phyloP scores from a whole-genome alignment of 2,329 filamentous ascomycete species.

The Paecilomyces sp. region DNA sequence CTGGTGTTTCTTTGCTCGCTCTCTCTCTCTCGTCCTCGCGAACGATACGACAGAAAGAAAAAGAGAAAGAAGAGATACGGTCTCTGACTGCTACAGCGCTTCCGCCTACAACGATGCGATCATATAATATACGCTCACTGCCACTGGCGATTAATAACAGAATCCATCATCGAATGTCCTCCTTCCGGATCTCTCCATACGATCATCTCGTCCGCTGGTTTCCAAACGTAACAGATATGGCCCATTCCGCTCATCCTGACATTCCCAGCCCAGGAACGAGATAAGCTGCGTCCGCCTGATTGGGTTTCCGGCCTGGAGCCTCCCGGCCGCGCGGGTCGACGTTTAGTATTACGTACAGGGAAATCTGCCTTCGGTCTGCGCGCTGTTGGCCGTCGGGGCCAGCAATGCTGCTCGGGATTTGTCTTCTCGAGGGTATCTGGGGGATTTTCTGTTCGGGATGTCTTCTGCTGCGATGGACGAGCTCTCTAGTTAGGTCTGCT shows the following conservation, averaged over 20 bases:
- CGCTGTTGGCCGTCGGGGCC: background rate
- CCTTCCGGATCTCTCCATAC: conserved; percentile 6
- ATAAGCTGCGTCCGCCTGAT: conserved; percentile 24
- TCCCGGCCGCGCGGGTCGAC: conserved; percentile 8
- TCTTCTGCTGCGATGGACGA: background rate
- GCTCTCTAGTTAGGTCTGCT: background rate
- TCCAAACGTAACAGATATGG: conserved; percentile 23
- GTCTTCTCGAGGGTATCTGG: background rate
- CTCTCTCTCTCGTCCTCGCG: no score
- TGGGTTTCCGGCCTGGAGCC: conserved; percentile 11
- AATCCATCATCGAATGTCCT: conserved; percentile 7
- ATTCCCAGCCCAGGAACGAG: conserved; percentile 7
- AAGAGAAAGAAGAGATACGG: background rate
- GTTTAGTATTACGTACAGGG: conserved; percentile 27
- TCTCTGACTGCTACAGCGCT: background rate
- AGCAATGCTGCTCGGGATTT: background rate
- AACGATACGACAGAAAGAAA: no score
- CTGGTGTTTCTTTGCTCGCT: no score
- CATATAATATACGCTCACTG: conserved; percentile 1
- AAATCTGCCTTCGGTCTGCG: background rate
- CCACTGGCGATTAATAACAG: conserved; percentile 7
- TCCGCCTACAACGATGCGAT: conserved; percentile 9
- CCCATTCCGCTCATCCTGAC: conserved; percentile 7
- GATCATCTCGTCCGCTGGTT: conserved; percentile 7
- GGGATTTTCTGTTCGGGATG: background rate